Conservation (phyloP, 1,284 basidiomycete genomes). For the Tilletia horrida region DNA sequence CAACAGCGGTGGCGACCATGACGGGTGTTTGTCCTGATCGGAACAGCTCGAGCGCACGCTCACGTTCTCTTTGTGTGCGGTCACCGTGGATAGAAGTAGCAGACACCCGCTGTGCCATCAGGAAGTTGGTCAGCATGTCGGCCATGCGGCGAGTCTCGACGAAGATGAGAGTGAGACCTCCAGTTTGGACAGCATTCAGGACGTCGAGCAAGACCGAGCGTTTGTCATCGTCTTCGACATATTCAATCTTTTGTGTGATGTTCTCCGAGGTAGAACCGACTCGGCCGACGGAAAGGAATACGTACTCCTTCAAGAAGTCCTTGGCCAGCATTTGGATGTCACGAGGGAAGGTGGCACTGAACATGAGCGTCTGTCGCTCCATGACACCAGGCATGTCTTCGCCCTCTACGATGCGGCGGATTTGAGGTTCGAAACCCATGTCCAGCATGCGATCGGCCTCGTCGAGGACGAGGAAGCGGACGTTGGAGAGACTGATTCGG, state of each 20-base stretch:
- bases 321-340: constrained; percentile 97
- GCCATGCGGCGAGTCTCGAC: constrained; percentile 99
- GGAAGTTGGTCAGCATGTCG: constrained; percentile 94
- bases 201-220: constrained; percentile 93
- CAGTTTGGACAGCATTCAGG: constrained; percentile 69
- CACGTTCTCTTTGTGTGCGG: constrained; percentile 94
- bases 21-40: constrained; percentile 89
- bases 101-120: constrained; percentile 76
- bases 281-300: constrained; percentile 97
- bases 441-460: constrained; percentile 99
- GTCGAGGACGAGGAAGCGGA: constrained; percentile 96
- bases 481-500: constrained; percentile 89
- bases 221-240: constrained; percentile 96
- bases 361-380: constrained; percentile 98
- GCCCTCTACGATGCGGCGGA: constrained; percentile 93
- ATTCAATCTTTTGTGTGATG: constrained; percentile 97
- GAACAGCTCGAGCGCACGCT: constrained; percentile 92
- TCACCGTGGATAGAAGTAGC: constrained; percentile 97
- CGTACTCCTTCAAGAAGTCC: constrained; percentile 77
- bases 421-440: constrained; percentile 99
- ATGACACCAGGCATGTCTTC: constrained; percentile 94
- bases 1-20: constrained; percentile 96
- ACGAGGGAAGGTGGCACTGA: constrained; percentile 97
- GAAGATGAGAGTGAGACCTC: constrained; percentile 89
- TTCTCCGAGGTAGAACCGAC: constrained; percentile 98